Conservation (phyloP, 2,329 filamentous ascomycete species). For the Chrysoporthe austroafricana region DNA sequence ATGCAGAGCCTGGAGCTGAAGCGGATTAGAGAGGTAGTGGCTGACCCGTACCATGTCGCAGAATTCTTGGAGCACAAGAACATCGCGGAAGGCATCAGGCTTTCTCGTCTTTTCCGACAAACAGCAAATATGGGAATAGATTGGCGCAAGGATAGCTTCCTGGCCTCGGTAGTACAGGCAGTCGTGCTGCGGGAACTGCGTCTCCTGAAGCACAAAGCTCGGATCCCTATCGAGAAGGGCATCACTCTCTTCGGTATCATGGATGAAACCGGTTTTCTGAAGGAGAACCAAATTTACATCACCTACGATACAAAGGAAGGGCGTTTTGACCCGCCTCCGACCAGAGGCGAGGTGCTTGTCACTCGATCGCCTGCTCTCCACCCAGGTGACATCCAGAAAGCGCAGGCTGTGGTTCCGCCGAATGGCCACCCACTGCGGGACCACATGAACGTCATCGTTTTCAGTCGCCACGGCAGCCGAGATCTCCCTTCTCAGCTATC, state of each 20-base stretch:
- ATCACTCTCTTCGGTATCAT: slow-evolving; percentile 82
- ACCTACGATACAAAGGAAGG: slow-evolving; percentile 47
- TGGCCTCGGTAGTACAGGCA: slow-evolving; percentile 72
- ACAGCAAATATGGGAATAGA: slow-evolving; percentile 62
- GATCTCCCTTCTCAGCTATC: slow-evolving; percentile 80
- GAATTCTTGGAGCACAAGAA: slow-evolving; percentile 66
- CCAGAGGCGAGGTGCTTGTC: slow-evolving; percentile 59
- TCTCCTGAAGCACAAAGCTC: slow-evolving; percentile 76
- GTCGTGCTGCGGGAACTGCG: slow-evolving; percentile 72
- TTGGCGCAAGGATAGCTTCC: slow-evolving; percentile 70
- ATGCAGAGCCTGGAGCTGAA: slow-evolving; percentile 67
- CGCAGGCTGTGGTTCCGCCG: slow-evolving; percentile 64
- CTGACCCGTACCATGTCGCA: slow-evolving; percentile 63
- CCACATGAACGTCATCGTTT: slow-evolving; percentile 76
- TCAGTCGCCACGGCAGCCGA: slow-evolving; percentile 70
- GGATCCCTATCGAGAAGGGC: slow-evolving; percentile 72
- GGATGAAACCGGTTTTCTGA: slow-evolving; percentile 74
- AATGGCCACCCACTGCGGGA: slow-evolving; percentile 60
- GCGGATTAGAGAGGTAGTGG: slow-evolving; percentile 62
- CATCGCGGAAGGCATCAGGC: slow-evolving; percentile 62
- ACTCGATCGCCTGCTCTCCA: slow-evolving; percentile 82
- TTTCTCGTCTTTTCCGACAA: slow-evolving; percentile 65
- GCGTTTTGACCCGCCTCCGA: slow-evolving; percentile 32
- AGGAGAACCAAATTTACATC: slow-evolving; percentile 71
- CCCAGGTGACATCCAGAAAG: slow-evolving; percentile 77